Evolutionary conservation across 2,329 filamentous ascomycete genomes (phyloP), one percentile per base, ranked within the genome.

Genomic region (Colletotrichum karsti): DNA sequence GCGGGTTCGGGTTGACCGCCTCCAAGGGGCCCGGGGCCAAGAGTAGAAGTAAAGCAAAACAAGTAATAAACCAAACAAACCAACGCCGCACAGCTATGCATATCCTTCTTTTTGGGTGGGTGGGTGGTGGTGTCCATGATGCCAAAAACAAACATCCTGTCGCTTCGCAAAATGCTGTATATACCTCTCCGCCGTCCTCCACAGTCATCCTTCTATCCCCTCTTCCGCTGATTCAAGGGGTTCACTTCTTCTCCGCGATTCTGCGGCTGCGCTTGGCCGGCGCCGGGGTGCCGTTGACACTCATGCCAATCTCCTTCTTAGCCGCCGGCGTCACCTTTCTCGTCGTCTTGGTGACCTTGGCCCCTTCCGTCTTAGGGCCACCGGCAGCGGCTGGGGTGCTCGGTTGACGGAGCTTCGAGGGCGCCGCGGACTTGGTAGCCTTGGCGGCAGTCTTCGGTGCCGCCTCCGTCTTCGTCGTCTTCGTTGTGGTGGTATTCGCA

Each of bases 321-420:
- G 63, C 66, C 15, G 71, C 60, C 20, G 62, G 30, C 28, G 56
- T 67, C 24, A 67, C 62, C 41, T 67, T 50, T 20, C 22, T 44
- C 41, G 41, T 41, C 20, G 42, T 42, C 37, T 67, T 77, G 58
- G 73, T 71, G 8, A 73, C 72, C 70, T 78, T 78, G 67, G 78
- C 75, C 12, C 76, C 72, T 5, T 73, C 76, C 51, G 76, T 72
- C 72, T 77, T 78, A 56, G 67, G 54, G 7, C 57, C 64, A 7
- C 54, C 15, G 6, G 62, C 61, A 15, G 53, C 30, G 0, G 51
- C 26, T 15, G 55, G 7, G 3, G 22, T 33, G 33, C 33, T 20
- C 7, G 66, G 48, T 37, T 67, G 62, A 8, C 56, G 55, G 20
- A 50, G 42, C 61, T 66, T 68, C 6, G 60, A 42, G 8, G 42